Conservation (phyloP, 2,329 filamentous ascomycete genomes). For the Hymenoscyphus linearis region DNA sequence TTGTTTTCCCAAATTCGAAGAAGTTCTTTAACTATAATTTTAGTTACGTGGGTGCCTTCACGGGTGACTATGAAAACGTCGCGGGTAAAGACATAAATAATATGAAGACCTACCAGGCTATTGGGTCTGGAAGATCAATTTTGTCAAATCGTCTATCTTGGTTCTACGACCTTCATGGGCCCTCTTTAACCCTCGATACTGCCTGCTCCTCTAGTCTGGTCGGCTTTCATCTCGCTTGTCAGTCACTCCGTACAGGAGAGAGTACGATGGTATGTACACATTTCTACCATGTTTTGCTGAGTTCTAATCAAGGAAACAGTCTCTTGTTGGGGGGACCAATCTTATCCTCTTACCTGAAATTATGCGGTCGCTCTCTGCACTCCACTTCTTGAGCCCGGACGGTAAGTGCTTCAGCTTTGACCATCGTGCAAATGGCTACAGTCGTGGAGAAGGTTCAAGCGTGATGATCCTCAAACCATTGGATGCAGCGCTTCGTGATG, state of each 20-base stretch:
- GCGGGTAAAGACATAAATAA: no score
- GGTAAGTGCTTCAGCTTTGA: constrained; percentile 5
- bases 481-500: constrained; percentile 36
- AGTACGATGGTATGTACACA: constrained; percentile 32
- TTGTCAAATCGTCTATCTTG: constrained; percentile 30
- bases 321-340: constrained; percentile 37
- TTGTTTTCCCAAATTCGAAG: no score
- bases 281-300: no score
- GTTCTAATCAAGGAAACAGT: no score
- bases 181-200: constrained; percentile 51
- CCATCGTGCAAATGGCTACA: constrained; percentile 57
- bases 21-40: no score
- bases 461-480: constrained; percentile 54
- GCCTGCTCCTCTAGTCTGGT: constrained; percentile 52
- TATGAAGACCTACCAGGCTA: background rate
- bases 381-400: constrained; percentile 2
- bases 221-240: constrained; percentile 47
- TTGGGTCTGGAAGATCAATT: constrained; percentile 49
- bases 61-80: no score
- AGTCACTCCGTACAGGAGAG: constrained; percentile 42
- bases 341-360: constrained; percentile 35
- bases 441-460: constrained; percentile 55
- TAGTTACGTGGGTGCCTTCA: no score
- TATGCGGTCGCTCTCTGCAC: constrained; percentile 34
- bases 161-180: constrained; percentile 32